Evolutionary conservation across 1,284 basidiomycete genomes (phyloP).

Genomic region (Ceratorhiza oryzae-sativae): DNA sequence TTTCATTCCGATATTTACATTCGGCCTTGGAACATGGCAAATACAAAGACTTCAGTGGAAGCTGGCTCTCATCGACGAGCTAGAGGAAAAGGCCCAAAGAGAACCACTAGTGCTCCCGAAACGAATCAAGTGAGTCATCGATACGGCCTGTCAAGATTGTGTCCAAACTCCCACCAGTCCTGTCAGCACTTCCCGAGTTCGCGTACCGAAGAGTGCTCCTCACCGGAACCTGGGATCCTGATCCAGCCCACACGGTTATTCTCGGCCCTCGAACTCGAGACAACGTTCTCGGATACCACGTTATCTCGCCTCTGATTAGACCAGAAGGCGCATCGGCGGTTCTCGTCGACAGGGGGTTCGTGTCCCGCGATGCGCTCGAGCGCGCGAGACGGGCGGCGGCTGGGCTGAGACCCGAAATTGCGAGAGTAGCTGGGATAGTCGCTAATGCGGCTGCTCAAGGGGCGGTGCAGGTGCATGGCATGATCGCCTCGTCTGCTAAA

Average conservation of each 20-base stretch:
- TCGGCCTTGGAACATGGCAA: constrained; percentile 95
- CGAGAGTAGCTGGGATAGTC: constrained; percentile 59
- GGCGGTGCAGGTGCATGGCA: constrained; percentile 72
- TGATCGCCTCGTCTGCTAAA: constrained; percentile 70
- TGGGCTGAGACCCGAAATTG: constrained; percentile 39
- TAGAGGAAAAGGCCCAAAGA: constrained; percentile 88
- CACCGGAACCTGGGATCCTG: constrained; percentile 78
- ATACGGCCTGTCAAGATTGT: constrained; percentile 10
- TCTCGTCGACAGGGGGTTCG: constrained; percentile 91
- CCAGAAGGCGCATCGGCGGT: constrained; percentile 74
- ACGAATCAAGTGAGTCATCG: constrained; percentile 79
- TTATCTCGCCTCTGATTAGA: constrained; percentile 85
- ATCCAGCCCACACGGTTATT: constrained; percentile 70
- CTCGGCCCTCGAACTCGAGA: constrained; percentile 88
- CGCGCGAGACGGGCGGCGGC: constrained; percentile 46
- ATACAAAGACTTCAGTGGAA: constrained; percentile 93
- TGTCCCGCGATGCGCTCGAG: constrained; percentile 56
- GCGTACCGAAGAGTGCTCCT: constrained; percentile 83
- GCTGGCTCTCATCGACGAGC: constrained; percentile 88
- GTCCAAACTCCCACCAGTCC: constrained; percentile 45
- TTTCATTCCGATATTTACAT: constrained; percentile 88
- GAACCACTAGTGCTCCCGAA: constrained; percentile 82
- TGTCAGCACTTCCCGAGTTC: constrained; percentile 79
- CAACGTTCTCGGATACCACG: constrained; percentile 84
- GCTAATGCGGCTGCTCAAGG: constrained; percentile 50